Evolutionary conservation across 1,284 basidiomycete genomes (phyloP), one percentile per base, ranked within the genome.

Genomic region (Rhodotorula sp.): DNA sequence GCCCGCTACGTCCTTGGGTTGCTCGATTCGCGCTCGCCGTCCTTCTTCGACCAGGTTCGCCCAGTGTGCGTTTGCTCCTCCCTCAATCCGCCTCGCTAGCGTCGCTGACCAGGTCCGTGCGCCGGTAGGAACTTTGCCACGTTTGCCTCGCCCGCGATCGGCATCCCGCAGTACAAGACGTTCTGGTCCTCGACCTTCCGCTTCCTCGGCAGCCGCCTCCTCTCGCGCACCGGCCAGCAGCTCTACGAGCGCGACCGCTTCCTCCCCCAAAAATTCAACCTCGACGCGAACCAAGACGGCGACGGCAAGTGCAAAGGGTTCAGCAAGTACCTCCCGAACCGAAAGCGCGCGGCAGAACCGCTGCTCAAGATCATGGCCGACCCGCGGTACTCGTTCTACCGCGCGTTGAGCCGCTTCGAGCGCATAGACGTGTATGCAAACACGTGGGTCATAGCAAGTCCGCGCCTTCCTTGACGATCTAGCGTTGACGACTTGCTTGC

Each of bases 181-280:
- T 81, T 90, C 49, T 80, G 90, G 55, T 91, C 90, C 0, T 82
- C 84, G 0, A 68, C 89, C 0, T 80, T 86, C n/a, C 79, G 84
- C 3, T 86, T 81, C 64, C 80, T 95, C 9, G 93, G 91, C 0
- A 88, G 91, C 0, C 86, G 85, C 61, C 80, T 94, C 21, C 83
- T 96, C n/a, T 91, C 90, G 7, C 84, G 93, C 59, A 92, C 93
- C 0, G 93, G 93, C 12, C 87, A 91, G 76, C 91, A 93, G 77
- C 88, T 93, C 66, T 91, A 88, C 79, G 87, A 86, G 57, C 85
- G 84, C 0, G 93, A 96, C 81, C 86, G 85, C 70, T 95, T 90
- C 66, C 68, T 78, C 25, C 71, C 68, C 21, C 57, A 70, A 86
- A 87, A 88, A 1, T 69, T 69, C 52, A 62, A 52, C n/a, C 23